Evolutionary conservation across 1,139 yeast genomes (phyloP), one percentile per base, ranked within the genome.

Genomic region (Kodamaea ohmeri): DNA sequence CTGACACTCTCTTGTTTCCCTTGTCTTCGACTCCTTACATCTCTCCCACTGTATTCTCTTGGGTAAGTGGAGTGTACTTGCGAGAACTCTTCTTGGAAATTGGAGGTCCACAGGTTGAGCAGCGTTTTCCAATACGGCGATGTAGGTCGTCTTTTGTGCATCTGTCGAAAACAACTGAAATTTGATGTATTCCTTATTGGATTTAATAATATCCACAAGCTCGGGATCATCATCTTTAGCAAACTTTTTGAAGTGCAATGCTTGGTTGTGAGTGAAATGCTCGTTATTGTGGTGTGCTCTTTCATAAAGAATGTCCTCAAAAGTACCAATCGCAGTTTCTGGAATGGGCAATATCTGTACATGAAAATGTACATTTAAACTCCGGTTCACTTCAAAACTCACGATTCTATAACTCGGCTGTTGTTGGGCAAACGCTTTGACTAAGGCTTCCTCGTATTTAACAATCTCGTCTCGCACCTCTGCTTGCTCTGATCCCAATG

Each of bases 81-180:
- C 88, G 27, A 84, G 52, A 1, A 83, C 89, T 49, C 89, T 68
- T 54, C 96, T 67, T 1, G 95, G 94, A 49, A 86, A 84, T 49
- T 85, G 95, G 11, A 85, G 61, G 56, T 86, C 95, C 6, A 85
- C 60, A 4, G 56, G 46, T 32, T 58, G 55, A 4, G 46, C 46
- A 0, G 48, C 46, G 17, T 58, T 56, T 1, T 48, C 53, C 6
- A 72, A 47, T 16, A 54, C 50, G 22, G 65, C 44, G 27, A 61
- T 47, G 38, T 52, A 62, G 13, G 46, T 44, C 1, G 50, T 52
- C 13, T 39, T 48, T 4, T 48, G 44, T 1, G 37, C 36, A 4
- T 48, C 51, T 3, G 45, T 35, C 3, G 41, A 37, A 39, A 48
- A 56, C 0, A 73, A 43, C 2, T 69, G 64, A 39, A 76, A 72